A percentile compares a stretch with the other conserved stretches of the same genome.
Evolutionary conservation across 2,329 filamentous ascomycete species (phyloP).

Genomic region (Epichloe hybrida): DNA sequence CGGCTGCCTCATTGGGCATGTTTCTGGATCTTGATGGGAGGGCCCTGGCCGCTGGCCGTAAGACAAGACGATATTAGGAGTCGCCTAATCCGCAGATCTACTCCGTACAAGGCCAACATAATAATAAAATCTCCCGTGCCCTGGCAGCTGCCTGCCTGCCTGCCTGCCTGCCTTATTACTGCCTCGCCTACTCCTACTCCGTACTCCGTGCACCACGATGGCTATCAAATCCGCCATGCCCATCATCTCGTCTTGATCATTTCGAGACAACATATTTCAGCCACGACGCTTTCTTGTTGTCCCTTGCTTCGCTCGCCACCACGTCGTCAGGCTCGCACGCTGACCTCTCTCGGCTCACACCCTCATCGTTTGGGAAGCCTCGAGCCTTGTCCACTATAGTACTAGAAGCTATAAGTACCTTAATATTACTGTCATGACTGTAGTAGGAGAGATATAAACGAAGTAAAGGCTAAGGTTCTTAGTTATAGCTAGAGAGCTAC

Average conservation of each 20-base stretch:
- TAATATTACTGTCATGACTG: no score
- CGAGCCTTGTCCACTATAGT: conserved; percentile 1
- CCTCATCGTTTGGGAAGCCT: not conserved
- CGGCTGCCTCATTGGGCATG: no score
- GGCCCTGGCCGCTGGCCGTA: no score
- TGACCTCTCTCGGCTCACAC: not conserved
- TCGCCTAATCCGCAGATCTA: no score
- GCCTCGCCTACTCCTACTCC: no score
- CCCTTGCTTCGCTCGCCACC: not conserved
- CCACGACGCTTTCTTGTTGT: not conserved
- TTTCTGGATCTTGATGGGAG: no score
- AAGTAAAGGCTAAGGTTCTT: no score
- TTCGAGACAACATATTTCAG: conserved; percentile 1
- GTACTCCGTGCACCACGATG: not conserved
- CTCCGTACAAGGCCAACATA: not conserved
- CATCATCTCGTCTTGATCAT: not conserved
- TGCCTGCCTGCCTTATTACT: no score
- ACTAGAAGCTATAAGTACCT: no score
- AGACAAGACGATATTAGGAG: no score
- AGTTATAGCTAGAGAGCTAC: no score
- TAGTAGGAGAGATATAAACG: no score
- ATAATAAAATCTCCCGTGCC: not conserved
- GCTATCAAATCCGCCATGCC: not conserved
- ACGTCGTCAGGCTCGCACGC: not conserved
- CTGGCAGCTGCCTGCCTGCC: not conserved